Base-by-base conservation (phyloP, 1,139 yeast species). In the Insectozyma bohioensis region DNA sequence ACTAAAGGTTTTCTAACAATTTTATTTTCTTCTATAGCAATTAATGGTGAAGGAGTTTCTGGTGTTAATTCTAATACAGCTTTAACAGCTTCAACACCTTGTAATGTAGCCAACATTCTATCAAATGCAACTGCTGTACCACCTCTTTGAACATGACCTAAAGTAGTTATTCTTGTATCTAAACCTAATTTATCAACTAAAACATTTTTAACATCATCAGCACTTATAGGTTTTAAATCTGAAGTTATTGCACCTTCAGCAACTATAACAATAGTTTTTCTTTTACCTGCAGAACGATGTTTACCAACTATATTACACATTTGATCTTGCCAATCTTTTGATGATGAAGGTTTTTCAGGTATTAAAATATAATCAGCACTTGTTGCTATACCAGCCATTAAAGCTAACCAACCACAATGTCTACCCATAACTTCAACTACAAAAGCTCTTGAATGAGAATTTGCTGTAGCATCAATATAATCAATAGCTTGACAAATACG, bases 401-500 rank as follows among this genome's bases (percentile, higher is more conserved):
- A 63, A 1, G 86, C 92, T 44, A 84, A 70, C 94, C 94, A 84
- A 45, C 94, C 94, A 67, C 94, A 84, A 51, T 84, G 92, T 58
- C 94, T 73, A 41, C 94, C 94, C 94, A 84, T 84, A n/a, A 84
- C 94, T 58, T 84, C 94, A 28, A 84, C 80, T 24, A 84, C 88
- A 52, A 84, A 84, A 6, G 94, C 94, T 54, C 94, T 67, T 18
- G 87, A 82, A 56, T 84, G 94, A 1, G 90, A 82, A 37, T 79
- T 80, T 20, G 94, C 94, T 23, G 94, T 84, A 28, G 90, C 92
- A 55, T 83, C 92, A 41, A 84, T 84, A 54, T 80, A 83, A 58
- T 84, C 94, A 39, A 84, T 80, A 61, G 84, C 81, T 54, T 80
- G 80, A 53, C 85, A 77, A 43, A 84, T 84, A 54, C 94, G 67